Evolutionary conservation across 306 rosid genomes (phyloP).

Genomic region (Medicago lupulina): DNA sequence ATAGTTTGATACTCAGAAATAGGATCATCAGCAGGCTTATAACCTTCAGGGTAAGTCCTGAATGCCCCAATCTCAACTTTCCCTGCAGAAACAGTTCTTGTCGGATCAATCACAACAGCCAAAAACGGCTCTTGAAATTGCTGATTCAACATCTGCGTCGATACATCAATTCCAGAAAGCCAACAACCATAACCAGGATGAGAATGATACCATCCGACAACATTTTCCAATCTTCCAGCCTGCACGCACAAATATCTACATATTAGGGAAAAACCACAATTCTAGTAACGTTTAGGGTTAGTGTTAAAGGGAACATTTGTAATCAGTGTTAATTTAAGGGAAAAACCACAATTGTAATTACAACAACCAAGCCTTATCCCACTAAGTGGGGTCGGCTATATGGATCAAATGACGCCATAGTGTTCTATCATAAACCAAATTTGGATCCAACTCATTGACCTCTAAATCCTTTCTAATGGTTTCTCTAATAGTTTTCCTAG

Average conservation of each 20-base stretch:
- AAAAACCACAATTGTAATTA: background rate
- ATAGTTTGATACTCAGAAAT: slow-evolving; percentile 95
- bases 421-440: too few relatives aligned
- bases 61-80: slow-evolving; percentile 99
- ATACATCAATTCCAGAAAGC: slow-evolving; percentile 97
- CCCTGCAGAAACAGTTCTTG: slow-evolving; percentile 93
- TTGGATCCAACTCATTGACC: too few relatives aligned
- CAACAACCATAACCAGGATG: slow-evolving; percentile 99
- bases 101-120: slow-evolving; percentile 96
- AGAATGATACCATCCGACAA: slow-evolving; percentile 98
- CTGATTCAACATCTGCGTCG: slow-evolving; percentile 95
- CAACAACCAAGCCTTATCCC: too few relatives aligned
- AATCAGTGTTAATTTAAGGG: background rate
- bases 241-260: slow-evolving; percentile 26
- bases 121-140: slow-evolving; percentile 92
- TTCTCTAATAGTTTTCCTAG: too few relatives aligned
- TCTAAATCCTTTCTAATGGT: too few relatives aligned
- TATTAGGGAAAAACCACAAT: background rate
- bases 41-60: slow-evolving; percentile 97
- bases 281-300: background rate
- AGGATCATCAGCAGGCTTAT: slow-evolving; percentile 92
- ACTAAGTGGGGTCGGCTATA: too few relatives aligned
- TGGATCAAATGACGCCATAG: too few relatives aligned
- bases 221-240: slow-evolving; percentile 96
- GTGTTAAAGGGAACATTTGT: background rate